Conservation (phyloP, 2,329 filamentous ascomycete species). For the Venturia nashicola region DNA sequence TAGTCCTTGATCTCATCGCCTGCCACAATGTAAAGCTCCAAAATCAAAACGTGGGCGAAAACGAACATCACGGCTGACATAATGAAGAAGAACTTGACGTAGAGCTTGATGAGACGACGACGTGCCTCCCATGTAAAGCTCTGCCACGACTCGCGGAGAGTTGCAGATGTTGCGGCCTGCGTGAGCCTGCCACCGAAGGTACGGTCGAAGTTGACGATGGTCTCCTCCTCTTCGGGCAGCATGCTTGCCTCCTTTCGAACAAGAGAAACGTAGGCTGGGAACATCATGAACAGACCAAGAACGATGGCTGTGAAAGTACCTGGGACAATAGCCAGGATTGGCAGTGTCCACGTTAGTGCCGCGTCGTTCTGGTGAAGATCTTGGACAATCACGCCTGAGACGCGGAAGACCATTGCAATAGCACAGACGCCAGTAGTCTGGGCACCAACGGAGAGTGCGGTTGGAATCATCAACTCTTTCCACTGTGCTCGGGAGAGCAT, state of each 20-base stretch:
- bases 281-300: constrained; percentile 23
- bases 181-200: constrained; percentile 56
- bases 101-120: constrained; percentile 60
- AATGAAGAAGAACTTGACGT: constrained; percentile 57
- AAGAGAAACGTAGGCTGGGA: constrained; percentile 62
- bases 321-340: constrained; percentile 30
- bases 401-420: neutral
- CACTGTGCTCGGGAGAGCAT: constrained; percentile 53
- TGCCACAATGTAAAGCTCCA: constrained; percentile 3
- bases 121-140: constrained; percentile 64
- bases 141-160: constrained; percentile 65
- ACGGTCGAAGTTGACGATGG: constrained; percentile 83
- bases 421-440: neutral
- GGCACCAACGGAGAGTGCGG: neutral
- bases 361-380: constrained; percentile 6
- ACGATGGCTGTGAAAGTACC: constrained; percentile 25
- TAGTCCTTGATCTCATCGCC: neutral
- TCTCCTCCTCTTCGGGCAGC: constrained; percentile 67
- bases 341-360: constrained; percentile 14
- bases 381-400: neutral
- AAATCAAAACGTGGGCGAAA: neutral
- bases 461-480: constrained; percentile 4
- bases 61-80: constrained; percentile 9
- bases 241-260: constrained; percentile 79
- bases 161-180: constrained; percentile 48